Conservation (phyloP, 2,329 filamentous ascomycete genomes). For the Trichoderma asperellum region DNA sequence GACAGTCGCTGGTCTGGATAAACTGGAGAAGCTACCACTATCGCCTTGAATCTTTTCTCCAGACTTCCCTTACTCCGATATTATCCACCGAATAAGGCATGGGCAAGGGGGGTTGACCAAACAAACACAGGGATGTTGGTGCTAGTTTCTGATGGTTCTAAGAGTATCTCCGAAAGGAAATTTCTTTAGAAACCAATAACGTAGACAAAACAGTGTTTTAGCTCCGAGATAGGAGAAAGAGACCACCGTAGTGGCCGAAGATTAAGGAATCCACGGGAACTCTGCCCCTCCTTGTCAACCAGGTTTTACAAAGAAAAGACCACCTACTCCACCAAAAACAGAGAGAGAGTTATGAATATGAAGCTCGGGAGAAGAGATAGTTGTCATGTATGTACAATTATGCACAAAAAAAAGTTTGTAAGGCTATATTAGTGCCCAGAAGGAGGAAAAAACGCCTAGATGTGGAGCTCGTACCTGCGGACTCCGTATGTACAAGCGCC, state of each 20-base stretch:
- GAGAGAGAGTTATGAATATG: not conserved
- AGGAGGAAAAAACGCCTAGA: slow-evolving; percentile 26
- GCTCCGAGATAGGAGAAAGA: slow-evolving; percentile 11
- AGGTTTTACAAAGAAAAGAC: not conserved
- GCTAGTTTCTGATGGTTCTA: not conserved
- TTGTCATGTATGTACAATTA: not conserved
- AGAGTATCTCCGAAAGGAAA: slow-evolving; percentile 8
- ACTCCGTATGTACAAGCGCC: not conserved
- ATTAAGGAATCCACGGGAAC: not conserved
- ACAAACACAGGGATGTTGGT: slow-evolving; percentile 2
- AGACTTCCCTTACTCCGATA: not conserved
- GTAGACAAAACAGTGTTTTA: not conserved
- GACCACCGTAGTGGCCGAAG: not conserved
- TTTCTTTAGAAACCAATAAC: slow-evolving; percentile 7
- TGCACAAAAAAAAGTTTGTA: not conserved
- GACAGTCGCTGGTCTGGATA: not conserved
- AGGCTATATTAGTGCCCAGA: slow-evolving; percentile 2
- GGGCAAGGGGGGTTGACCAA: slow-evolving; percentile 2
- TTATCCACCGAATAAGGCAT: slow-evolving; percentile 14
- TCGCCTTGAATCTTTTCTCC: not conserved
- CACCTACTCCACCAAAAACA: not conserved
- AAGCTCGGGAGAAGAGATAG: not conserved
- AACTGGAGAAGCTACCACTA: not conserved
- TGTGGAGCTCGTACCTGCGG: slow-evolving; percentile 20
- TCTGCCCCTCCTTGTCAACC: not conserved